Conservation (phyloP, 108 stramenopile genomes). For the Cyclotella atomus region DNA sequence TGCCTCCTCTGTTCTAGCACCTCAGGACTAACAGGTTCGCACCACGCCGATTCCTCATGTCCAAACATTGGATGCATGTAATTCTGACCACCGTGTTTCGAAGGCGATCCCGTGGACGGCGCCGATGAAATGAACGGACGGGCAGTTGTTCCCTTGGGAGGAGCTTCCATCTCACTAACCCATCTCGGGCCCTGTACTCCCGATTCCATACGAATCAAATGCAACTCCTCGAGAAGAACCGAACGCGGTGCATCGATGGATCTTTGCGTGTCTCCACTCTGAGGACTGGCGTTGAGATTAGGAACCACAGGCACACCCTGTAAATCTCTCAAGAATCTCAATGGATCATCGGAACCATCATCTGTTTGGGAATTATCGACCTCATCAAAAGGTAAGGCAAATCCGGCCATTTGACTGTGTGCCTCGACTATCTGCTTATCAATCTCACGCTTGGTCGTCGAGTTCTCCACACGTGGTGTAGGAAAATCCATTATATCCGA, state of each 20-base stretch:
- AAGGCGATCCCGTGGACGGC: neutral
- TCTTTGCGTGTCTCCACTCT: neutral
- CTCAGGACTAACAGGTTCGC: neutral
- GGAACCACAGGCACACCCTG: conserved; percentile 24
- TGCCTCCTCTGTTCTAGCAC: conserved; percentile 21
- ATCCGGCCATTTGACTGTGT: neutral
- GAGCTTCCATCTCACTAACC: conserved; percentile 6
- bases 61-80: conserved; percentile 37
- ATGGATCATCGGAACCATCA: neutral
- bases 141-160: neutral
- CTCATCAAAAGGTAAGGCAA: conserved; percentile 17
- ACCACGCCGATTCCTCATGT: conserved; percentile 17
- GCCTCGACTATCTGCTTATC: conserved; percentile 1
- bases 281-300: conserved; percentile 15
- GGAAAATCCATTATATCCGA: conserved; percentile 27
- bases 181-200: conserved; percentile 45
- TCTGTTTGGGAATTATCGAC: neutral
- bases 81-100: conserved; percentile 16
- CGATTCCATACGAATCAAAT: conserved; percentile 53
- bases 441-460: conserved; percentile 28
- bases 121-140: neutral
- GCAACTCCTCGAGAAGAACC: conserved; percentile 50
- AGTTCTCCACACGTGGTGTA: conserved; percentile 49
- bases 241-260: conserved; percentile 38
- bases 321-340: neutral